Percentiles rank a stretch among this genome's conserved stretches.
These are phyloP conservation scores for Xylaria grammica DNA, from an alignment of 495 filamentous ascomycete species.

Conservation along the genomic window DNA sequence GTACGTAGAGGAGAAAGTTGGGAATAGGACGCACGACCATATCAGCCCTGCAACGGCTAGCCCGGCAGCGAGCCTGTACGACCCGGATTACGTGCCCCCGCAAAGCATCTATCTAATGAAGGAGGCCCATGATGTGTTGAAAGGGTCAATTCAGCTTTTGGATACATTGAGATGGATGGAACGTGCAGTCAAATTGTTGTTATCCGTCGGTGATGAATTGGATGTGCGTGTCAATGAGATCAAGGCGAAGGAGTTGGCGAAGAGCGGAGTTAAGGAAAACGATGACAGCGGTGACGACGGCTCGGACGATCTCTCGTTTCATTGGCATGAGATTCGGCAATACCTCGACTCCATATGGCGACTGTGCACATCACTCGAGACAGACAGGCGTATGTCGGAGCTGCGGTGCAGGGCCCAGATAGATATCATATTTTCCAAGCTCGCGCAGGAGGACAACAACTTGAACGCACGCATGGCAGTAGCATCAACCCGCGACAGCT, in stretches of 20 bases:
- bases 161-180: conserved; percentile 44
- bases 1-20: conserved; percentile 32
- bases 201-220: conserved; percentile 40
- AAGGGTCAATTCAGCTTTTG: conserved; percentile 36
- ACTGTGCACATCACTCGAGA: conserved; percentile 43
- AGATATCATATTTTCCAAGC: conserved; percentile 44
- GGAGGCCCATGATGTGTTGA: conserved; percentile 40
- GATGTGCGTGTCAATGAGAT: conserved; percentile 31
- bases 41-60: conserved; percentile 4
- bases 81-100: conserved; percentile 37
- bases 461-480: conserved; percentile 42
- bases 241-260: conserved; percentile 17
- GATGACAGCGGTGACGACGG: conserved; percentile 23
- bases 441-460: conserved; percentile 44
- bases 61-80: conserved; percentile 23
- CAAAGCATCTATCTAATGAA: conserved; percentile 42
- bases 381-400: conserved; percentile 41
- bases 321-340: conserved; percentile 44
- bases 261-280: conserved; percentile 20
- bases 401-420: conserved; percentile 41
- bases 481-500: conserved; percentile 42
- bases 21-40: conserved; percentile 23
- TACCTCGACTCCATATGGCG: conserved; percentile 42
- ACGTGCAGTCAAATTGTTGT: conserved; percentile 37
- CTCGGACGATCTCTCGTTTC: conserved; percentile 32